Conservation (phyloP, 2,329 filamentous ascomycete genomes). For the Fusarium avenaceum region DNA sequence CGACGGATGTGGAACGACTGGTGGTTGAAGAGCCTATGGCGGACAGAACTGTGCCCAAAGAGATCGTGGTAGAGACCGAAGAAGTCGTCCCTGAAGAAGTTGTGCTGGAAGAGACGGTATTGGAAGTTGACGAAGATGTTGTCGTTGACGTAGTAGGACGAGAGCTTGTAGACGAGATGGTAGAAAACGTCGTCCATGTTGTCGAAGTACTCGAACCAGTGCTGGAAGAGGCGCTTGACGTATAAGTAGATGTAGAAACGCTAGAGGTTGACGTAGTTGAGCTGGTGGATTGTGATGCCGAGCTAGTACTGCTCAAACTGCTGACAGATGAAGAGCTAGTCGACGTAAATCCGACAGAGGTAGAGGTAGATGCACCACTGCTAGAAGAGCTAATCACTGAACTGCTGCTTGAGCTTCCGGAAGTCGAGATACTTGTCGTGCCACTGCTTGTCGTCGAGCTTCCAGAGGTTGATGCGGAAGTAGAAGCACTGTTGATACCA, state of each 20-base stretch:
- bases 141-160: background rate
- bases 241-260: background rate
- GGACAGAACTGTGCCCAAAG: slow-evolving; percentile 9
- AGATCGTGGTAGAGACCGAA: slow-evolving; percentile 25
- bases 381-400: background rate
- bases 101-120: background rate
- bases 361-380: fast-evolving
- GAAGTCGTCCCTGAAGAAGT: background rate
- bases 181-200: slow-evolving; percentile 6
- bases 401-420: background rate
- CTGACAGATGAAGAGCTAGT: too few species aligned
- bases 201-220: background rate
- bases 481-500: background rate
- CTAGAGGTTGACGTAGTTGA: background rate
- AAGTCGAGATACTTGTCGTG: background rate
- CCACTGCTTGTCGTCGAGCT: background rate
- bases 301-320: background rate
- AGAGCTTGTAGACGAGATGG: slow-evolving; percentile 8
- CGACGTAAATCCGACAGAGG: background rate
- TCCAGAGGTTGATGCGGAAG: background rate
- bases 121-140: background rate
- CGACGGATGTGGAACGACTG: slow-evolving; percentile 25
- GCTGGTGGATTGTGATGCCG: background rate
- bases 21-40: slow-evolving; percentile 20
- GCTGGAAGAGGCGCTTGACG: background rate